Conservation (phyloP, 1,284 basidiomycete species). For the Cryptococcus wingfieldii region DNA sequence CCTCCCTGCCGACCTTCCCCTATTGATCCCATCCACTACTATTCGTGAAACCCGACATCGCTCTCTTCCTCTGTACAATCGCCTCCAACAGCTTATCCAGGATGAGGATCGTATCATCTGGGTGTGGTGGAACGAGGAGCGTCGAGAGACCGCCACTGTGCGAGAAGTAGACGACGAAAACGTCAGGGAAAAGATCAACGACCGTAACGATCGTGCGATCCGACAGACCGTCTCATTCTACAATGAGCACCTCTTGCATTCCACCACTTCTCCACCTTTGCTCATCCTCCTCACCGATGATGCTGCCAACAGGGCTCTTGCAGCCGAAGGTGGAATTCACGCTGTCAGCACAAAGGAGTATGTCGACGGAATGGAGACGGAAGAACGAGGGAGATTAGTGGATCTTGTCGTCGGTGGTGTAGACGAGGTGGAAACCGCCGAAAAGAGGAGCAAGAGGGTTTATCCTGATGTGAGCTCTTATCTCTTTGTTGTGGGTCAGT, state of each 20-base stretch:
- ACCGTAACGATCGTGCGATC: constrained; percentile 89
- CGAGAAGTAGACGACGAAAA: constrained; percentile 21
- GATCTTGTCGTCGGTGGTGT: constrained; percentile 71
- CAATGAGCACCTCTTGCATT: constrained; percentile 62
- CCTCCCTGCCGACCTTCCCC: constrained; percentile 63
- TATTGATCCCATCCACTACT: constrained; percentile 91
- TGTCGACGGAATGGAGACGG: constrained; percentile 65
- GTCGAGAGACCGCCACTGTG: constrained; percentile 55
- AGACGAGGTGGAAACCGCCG: constrained; percentile 50
- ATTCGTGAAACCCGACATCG: constrained; percentile 94
- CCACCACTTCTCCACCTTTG: constrained; percentile 56
- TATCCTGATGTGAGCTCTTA: constrained; percentile 65
- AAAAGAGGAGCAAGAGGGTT: constrained; percentile 55
- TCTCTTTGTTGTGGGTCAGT: background rate
- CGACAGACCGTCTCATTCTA: constrained; percentile 82
- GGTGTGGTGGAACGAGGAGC: constrained; percentile 89
- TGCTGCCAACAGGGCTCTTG: constrained; percentile 73
- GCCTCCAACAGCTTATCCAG: constrained; percentile 73
- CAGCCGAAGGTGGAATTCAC: constrained; percentile 63
- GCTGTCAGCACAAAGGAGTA: constrained; percentile 68
- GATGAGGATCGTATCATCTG: constrained; percentile 71
- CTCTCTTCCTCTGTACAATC: constrained; percentile 87
- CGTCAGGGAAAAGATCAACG: constrained; percentile 60
- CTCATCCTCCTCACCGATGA: constrained; percentile 87
- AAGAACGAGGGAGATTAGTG: constrained; percentile 57